Percentiles rank a stretch among this genome's conserved stretches.
Conservation (phyloP, 148 eudicot genomes). For the Fagopyrum homotropicum region DNA sequence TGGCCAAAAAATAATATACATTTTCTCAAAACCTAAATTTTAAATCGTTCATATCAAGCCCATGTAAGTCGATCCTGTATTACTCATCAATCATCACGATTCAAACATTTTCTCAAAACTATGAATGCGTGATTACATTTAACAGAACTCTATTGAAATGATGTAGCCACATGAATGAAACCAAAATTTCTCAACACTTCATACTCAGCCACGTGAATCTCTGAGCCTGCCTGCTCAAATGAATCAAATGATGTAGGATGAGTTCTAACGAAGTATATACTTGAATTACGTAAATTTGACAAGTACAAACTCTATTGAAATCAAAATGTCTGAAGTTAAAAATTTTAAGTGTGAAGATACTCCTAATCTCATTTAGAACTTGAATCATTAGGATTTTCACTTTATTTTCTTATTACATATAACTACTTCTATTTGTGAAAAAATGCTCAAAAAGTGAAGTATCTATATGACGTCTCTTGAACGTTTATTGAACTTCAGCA, state of each 20-base stretch:
- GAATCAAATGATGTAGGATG: too few species aligned
- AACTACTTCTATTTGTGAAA: background rate
- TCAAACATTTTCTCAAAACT: background rate
- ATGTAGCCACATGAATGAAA: too few species aligned
- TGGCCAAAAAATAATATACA: background rate
- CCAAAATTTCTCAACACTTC: too few species aligned
- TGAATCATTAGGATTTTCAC: background rate
- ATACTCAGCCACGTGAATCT: too few species aligned
- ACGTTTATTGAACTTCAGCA: background rate
- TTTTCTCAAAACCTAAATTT: too few species aligned
- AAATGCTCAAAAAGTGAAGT: background rate
- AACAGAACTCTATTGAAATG: too few species aligned
- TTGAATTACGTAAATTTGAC: too few species aligned
- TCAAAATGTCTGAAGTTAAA: too few species aligned
- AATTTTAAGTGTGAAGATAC: background rate
- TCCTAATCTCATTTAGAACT: background rate
- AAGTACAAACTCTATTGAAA: too few species aligned
- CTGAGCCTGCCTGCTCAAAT: too few species aligned
- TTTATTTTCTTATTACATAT: background rate
- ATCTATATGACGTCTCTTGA: background rate
- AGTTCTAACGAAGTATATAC: too few species aligned
- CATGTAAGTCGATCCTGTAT: background rate
- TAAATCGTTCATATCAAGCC: background rate
- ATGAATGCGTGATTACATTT: too few species aligned
- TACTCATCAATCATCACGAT: background rate